phyloP scores from a whole-genome alignment of 2,329 filamentous ascomycete genomes.

The Orbilia brochopaga region DNA sequence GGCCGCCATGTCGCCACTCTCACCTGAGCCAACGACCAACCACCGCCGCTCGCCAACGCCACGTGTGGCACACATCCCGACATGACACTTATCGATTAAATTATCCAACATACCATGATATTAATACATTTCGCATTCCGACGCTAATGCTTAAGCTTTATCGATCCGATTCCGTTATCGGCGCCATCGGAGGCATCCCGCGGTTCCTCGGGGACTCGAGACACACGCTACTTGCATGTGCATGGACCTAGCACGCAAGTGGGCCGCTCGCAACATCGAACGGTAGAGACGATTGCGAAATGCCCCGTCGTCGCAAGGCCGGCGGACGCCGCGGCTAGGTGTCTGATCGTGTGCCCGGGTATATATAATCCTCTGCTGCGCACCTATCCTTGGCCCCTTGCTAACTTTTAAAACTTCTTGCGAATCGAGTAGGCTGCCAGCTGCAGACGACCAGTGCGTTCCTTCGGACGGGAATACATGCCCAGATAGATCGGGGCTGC shows the following conservation, averaged over 20 bases:
- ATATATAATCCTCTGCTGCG: neutral
- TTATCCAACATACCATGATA: no score
- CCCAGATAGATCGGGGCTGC: no score
- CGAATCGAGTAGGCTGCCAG: no score
- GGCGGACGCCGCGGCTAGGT: neutral
- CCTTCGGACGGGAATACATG: no score
- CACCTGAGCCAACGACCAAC: constrained; percentile 21
- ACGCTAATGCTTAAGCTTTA: no score
- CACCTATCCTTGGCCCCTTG: neutral
- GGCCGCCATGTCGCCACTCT: constrained; percentile 39
- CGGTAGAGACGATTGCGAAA: neutral
- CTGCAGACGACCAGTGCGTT: no score
- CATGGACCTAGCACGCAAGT: neutral
- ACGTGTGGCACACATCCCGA: neutral
- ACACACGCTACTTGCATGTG: neutral
- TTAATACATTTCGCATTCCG: no score
- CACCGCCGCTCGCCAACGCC: neutral
- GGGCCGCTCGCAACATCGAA: neutral
- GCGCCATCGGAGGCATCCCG: neutral
- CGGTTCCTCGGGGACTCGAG: neutral
- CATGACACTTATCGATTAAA: no score
- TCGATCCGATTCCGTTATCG: neutral
- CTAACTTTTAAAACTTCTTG: no score
- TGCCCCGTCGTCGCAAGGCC: neutral
- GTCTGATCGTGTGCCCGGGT: neutral